These are phyloP conservation scores for Tilletia indica DNA, from an alignment of 1,284 basidiomycete genomes.

Conservation along the genomic window DNA sequence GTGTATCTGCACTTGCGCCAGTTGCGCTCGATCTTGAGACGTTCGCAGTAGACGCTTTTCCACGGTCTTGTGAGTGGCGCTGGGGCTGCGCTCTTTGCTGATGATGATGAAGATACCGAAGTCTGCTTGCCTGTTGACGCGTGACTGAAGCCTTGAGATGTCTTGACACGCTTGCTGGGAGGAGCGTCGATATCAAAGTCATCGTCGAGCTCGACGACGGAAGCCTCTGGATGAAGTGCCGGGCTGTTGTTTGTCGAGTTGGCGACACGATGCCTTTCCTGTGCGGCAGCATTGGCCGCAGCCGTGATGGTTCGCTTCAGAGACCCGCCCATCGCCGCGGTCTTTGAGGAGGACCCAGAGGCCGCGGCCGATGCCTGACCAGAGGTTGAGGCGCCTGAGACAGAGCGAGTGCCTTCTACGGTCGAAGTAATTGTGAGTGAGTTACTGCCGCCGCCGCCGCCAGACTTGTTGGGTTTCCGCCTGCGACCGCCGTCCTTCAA, in stretches of 20 bases:
- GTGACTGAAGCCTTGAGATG: background rate
- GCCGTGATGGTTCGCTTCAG: conserved; percentile 52
- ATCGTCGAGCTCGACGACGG: conserved; percentile 35
- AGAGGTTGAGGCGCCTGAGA: background rate
- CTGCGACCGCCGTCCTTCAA: conserved; percentile 70
- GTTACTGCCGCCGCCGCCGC: background rate
- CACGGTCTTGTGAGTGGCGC: conserved; percentile 75
- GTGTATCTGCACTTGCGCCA: conserved; percentile 91
- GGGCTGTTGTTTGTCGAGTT: conserved; percentile 30
- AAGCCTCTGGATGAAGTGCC: conserved; percentile 43
- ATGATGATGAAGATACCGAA: background rate
- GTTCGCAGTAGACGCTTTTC: conserved; percentile 99
- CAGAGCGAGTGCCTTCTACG: conserved; percentile 20
- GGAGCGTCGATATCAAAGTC: background rate
- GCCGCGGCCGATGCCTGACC: background rate
- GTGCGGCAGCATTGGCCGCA: conserved; percentile 52
- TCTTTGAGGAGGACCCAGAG: conserved; percentile 30
- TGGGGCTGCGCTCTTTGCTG: no score
- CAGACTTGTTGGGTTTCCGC: conserved; percentile 33
- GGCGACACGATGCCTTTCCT: conserved; percentile 41
- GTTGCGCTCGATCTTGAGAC: conserved; percentile 89
- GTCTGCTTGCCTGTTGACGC: background rate
- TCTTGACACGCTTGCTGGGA: conserved; percentile 7
- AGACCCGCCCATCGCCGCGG: conserved; percentile 32
- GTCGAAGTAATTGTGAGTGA: conserved; percentile 7